Evolutionary conservation across 2,329 filamentous ascomycete species (phyloP), one percentile per base, ranked within the genome.

Genomic region (Trichoderma atroviride): DNA sequence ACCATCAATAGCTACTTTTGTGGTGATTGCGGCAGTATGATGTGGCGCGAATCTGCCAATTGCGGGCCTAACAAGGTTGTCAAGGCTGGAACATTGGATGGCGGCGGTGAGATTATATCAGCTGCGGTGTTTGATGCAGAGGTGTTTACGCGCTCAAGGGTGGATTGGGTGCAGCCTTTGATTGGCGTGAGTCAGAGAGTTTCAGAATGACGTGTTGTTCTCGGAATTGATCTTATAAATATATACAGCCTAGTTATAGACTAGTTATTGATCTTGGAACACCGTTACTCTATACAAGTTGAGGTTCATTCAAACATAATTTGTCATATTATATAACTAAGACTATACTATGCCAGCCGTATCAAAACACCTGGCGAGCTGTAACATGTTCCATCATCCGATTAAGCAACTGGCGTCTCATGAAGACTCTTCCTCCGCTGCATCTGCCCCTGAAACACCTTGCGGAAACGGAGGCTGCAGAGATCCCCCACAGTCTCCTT

Each of bases 401-500:
- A 37, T 58, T 19, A 69, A 13, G 69, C 65, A 43, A 68, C 69
- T 5, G 22, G n/a, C n/a, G 71, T 60, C 33, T 70, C 72, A 4
- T 70, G 59, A 19, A 71, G 7, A 19, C 61, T 74, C 19, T 64
- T 63, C 37, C 71, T 69, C 29, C 70, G 50, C 60, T 69, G 58
- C 5, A 73, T 74, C 69, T 76, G 74, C 10, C 72, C 72, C 7
- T 60, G 71, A 57, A 76, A 71, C 4, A 75, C 73, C 69, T 75
- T 74, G 11, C 60, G 61, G 66, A 76, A 75, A 3, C 72, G 74
- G 5, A 71, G 71, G 10, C 68, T 65, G 22, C 59, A 71, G 9
- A 79, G 43, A 16, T 79, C 74, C 2, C 52, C 67, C 13, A 76
- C 72, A 0, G 75, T 80, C 58, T 79, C 74, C 74, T 76, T 79